Evolutionary conservation across 1,139 yeast genomes (phyloP), one percentile per base, ranked within the genome.

Genomic region (Candida glucosophila): DNA sequence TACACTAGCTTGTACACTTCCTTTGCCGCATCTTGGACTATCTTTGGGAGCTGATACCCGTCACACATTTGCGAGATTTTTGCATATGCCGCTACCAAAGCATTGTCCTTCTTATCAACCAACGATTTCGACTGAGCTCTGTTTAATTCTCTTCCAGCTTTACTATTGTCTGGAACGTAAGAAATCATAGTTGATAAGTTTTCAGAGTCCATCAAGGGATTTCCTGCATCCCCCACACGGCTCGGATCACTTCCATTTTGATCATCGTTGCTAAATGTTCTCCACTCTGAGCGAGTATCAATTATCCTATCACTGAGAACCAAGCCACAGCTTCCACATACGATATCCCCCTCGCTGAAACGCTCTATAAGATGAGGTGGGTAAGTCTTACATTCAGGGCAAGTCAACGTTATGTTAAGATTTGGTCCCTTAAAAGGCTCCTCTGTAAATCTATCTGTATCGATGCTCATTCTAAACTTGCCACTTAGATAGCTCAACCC

Each of bases 141-240:
- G 45, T 78, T 85, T 44, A 90, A 68, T 41, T 88, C 97, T 38
- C 95, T 67, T 6, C 95, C 95, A 5, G 74, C 70, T 35, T 76
- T 72, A 15, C 76, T 67, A 37, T 82, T 85, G 29, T 82, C 86
- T 24, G 81, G 81, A 17, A 79, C 85, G 34, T 78, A 76, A 13
- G 96, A 83, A 34, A 90, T 92, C 66, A 88, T 77, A 4, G 98
- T 90, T 12, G 94, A 86, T 32, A 90, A 74, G 52, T 86, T 93
- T 43, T 82, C 92, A 14, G 93, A 82, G 44, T 88, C 97, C 41
- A 92, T 64, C 34, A 88, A 59, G 9, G 97, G 96, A 49, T 88
- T 88, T n/a, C 92, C 80, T 3, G 97, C 97, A 47, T 88, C 97
- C 52, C 98, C 98, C 37, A 90, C 98, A 81, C 98, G 97, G 42